Conservation (phyloP, 2,329 filamentous ascomycete species). For the Phyllosticta ampelicida region DNA sequence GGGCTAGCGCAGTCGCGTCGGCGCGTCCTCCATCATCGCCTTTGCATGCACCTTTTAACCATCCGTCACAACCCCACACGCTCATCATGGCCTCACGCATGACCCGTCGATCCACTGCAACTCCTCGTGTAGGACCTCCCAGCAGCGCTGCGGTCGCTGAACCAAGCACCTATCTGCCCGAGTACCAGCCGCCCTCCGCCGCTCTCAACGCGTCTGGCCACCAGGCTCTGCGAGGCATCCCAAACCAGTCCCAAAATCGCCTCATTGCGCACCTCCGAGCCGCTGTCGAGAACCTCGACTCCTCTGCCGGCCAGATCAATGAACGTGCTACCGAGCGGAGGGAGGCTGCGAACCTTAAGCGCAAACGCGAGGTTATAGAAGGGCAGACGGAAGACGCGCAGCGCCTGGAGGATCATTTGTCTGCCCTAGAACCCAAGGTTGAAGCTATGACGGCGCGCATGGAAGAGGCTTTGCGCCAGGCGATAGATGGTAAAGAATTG, state of each 20-base stretch:
- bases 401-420: constrained; percentile 31
- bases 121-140: background rate
- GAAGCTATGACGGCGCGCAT: constrained; percentile 42
- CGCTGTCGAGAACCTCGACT: constrained; percentile 37
- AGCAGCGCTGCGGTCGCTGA: background rate
- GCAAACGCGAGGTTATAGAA: background rate
- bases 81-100: background rate
- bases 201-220: constrained; percentile 33
- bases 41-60: no score
- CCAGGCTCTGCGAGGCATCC: constrained; percentile 3
- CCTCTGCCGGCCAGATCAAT: constrained; percentile 44
- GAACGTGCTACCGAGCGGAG: constrained; percentile 37
- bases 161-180: constrained; percentile 26
- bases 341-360: constrained; percentile 12
- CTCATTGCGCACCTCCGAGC: constrained; percentile 39
- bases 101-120: background rate
- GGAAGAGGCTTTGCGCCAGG: constrained; percentile 46
- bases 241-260: constrained; percentile 35
- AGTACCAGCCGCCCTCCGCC: constrained; percentile 43
- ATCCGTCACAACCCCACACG: background rate
- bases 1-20: background rate
- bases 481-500: constrained; percentile 46
- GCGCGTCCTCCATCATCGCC: background rate
- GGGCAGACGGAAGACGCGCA: constrained; percentile 22
- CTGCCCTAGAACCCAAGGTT: constrained; percentile 34